Evolutionary conservation across 768 basidiomycete genomes (phyloP).

Genomic region (Calvatia gigantea): DNA sequence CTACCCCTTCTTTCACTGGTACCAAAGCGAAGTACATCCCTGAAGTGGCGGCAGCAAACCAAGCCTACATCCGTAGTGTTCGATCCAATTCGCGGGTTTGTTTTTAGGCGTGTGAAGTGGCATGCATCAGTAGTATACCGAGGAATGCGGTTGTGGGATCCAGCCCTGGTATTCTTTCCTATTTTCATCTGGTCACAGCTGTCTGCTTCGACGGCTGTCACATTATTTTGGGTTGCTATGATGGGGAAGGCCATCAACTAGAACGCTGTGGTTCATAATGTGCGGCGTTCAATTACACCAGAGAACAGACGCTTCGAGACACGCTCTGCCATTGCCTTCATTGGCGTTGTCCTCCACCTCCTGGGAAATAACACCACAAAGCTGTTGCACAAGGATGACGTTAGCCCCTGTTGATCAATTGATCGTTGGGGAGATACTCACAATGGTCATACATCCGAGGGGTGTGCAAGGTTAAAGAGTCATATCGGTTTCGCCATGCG

Average conservation of each 20-base stretch:
- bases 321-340: no score
- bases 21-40: constrained; percentile 42
- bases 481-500: constrained; percentile 8
- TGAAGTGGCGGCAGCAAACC: constrained; percentile 23
- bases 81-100: constrained; percentile 10
- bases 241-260: no score
- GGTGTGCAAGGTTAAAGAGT: constrained; percentile 4
- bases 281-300: no score
- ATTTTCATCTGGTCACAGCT: no score
- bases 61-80: constrained; percentile 26
- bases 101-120: constrained; percentile 4
- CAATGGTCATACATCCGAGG: constrained; percentile 8
- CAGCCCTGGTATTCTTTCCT: no score
- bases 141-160: no score
- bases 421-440: background rate
- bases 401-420: background rate
- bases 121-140: no score
- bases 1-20: constrained; percentile 37
- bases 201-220: no score
- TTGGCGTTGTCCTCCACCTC: no score
- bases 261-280: no score
- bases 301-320: no score
- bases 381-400: background rate
- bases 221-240: no score
- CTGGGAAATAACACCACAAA: constrained; percentile 2